Base-by-base conservation (phyloP, 352 stramenopile genomes). In the Phytophthora sansomeana region DNA sequence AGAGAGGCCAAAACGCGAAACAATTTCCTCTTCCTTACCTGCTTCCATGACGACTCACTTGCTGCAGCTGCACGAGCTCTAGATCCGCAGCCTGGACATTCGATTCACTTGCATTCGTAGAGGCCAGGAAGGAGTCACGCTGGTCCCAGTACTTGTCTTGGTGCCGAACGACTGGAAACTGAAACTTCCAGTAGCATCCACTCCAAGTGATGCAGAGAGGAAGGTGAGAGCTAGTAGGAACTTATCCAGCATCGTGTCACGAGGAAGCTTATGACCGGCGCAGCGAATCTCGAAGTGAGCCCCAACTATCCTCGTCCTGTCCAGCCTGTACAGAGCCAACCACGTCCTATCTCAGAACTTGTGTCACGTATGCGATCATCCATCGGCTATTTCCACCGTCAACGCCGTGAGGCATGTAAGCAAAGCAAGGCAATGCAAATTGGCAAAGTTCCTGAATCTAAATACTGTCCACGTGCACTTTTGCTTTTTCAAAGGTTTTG, bases 71-170 rank as follows among this genome's bases (percentile, higher is more conserved):
- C 19, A 87, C 53, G 29, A 89, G 56, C 28, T 81, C 61, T 10
- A 90, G 69, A 28, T 85, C 62, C 5, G 48, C 50, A 1, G 8
- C n/a, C 24, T 78, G 50, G 16, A 75, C 32, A 4, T 58, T 54
- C 36, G 41, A 46, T 5, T 19, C 44, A 17, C n/a, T 51, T 32
- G 49, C 33, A 50, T 53, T 54, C 4, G 38, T 43, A 14, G 52
- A 63, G 35, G 46, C 36, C 19, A 64, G 38, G 26, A 11, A 14
- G 8, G 54, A 64, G 50, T 68, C 48, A 21, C 59, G 72, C 30
- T 86, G 75, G 55, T 86, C 70, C 77, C 77, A 86, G 58, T 86
- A 84, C 67, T 75, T 79, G 16, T 86, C 67, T 83, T 86, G 51
- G 75, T 82, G 14, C 55, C 77, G 63, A 82, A 83, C 26, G 73